Base-by-base conservation (phyloP, 768 basidiomycete species). In the Sporobolomyces roseus region DNA sequence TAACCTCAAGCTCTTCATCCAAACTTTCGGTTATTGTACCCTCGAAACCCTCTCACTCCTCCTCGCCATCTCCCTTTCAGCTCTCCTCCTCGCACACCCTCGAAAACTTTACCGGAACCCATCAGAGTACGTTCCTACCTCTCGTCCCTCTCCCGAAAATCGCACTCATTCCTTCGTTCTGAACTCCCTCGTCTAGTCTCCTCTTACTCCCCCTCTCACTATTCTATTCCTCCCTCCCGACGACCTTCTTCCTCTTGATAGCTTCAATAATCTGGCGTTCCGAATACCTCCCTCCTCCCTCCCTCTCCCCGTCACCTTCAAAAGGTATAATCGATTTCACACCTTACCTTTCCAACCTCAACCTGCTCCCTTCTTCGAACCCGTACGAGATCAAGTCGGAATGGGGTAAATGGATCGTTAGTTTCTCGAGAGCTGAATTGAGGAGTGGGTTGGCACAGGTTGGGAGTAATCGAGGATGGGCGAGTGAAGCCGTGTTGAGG, bases 401-500 rank as follows among this genome's bases (percentile, higher is more conserved):
- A 32, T 48, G 10, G 59, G 43, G 19, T 54, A 13, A 16, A 50
- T 68, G 53, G 41, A 41, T 56, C 55, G 63, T 73, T 65, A 69
- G 67, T 41, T 73, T 65, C 49, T 62, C 62, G 1, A 55, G 66
- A 48, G 21, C 64, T 54, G 27, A 54, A 61, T 27, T 60, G 13
- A 48, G 35, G 16, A 23, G 13, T 33, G 5, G 19, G 9, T 33
- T 35, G 45, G 45, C 43, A 10, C 58, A 49, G n/a, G 32, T 60
- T 13, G 61, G 71, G 67, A 19, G 61, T 58, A 41, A 67, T 55
- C 2, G 71, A 63, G 25, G 71, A 56, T 25, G 67, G 55, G 33
- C 71, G 59, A 27, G 66, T 61, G 58, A 67, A 61, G 61, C 66
- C 0, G 21, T 67, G n/a, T 29, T 70, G 64, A 30, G 63, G 21